Conservation (phyloP, 2,329 filamentous ascomycete genomes). For the Nannizzia gypsea region DNA sequence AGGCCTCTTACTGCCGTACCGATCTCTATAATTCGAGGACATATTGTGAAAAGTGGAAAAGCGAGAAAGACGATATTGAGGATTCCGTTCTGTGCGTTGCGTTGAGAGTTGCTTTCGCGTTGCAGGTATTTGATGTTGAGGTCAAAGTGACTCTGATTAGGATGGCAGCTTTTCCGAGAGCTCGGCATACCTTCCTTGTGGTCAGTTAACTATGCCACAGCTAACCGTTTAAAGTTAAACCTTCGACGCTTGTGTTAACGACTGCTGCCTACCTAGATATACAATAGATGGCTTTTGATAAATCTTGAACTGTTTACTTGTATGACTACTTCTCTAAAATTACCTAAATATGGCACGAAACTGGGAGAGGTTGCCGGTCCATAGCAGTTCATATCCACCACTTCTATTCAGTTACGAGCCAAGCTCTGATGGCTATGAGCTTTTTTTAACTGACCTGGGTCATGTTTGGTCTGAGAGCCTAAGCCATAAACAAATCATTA, state of each 20-base stretch:
- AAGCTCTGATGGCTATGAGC: slow-evolving; percentile 34
- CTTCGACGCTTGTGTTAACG: not conserved
- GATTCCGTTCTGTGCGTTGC: not conserved
- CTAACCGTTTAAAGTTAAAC: not conserved
- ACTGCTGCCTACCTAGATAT: not conserved
- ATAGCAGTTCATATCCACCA: slow-evolving; percentile 21
- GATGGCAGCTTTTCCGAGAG: not conserved
- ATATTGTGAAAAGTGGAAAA: not conserved
- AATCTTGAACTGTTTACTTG: not conserved
- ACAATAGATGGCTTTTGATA: not conserved
- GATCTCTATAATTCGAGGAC: slow-evolving; percentile 15
- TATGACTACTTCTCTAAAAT: not conserved
- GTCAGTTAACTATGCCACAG: not conserved
- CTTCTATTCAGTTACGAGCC: slow-evolving; percentile 30
- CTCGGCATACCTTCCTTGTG: not conserved
- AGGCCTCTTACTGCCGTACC: slow-evolving; percentile 28
- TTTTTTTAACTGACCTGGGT: slow-evolving; percentile 48
- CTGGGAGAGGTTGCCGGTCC: slow-evolving; percentile 28
- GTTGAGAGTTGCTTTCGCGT: not conserved
- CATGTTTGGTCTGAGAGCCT: slow-evolving; percentile 46
- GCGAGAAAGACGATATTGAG: not conserved
- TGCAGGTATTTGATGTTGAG: not conserved
- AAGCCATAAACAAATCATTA: slow-evolving; percentile 35
- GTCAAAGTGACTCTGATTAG: not conserved
- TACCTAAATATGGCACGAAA: slow-evolving; percentile 20